Evolutionary conservation across 768 basidiomycete species (phyloP), one percentile per base, ranked within the genome.

Genomic region (Auriscalpium orientale): DNA sequence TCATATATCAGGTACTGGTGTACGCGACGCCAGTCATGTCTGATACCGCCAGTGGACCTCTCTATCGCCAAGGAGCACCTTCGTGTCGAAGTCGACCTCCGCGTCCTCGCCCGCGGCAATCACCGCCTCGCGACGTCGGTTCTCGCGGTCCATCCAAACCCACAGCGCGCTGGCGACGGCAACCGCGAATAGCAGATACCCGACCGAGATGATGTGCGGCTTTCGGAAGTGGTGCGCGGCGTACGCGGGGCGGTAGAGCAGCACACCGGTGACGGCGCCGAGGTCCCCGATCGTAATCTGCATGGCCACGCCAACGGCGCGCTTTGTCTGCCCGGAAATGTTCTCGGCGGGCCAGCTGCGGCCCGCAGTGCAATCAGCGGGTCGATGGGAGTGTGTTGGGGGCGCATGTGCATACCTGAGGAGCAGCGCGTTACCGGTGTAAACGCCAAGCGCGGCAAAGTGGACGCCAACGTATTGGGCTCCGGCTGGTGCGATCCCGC

Each of bases 281-380:
- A 81, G 69, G 58, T 85, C 80, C 12, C 82, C 82, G 11, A 85
- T 76, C 9, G 79, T 79, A 49, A 86, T 84, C 63, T 85, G 84
- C 75, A 81, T 76, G 1, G 80, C 84, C 4, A 82, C 74, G 1
- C 79, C 80, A 2, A 82, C 74, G 0, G 84, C 82, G 12, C 84
- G 76, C 64, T 85, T 84, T 4, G 83, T 85, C 61, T 85, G 83
- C 11, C 78, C 80, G 12, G 82, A 82, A n/a, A 86, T 81, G 58
- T 85, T 85, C 66, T 85, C 83, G 16, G 78, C 74, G 1, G 82
- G 81, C 80, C 84, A 84, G 43, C 56, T 46, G 33, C 21, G 15
- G 33, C 28, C 28, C 28, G 28, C 28, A 28, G n/a, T 50, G 44
- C n/a, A 20, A 47, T 13, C 21, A 16, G 34, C 49, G 16, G 10